Conservation (phyloP, 2,329 filamentous ascomycete genomes). For the Xylariaceae sp. region DNA sequence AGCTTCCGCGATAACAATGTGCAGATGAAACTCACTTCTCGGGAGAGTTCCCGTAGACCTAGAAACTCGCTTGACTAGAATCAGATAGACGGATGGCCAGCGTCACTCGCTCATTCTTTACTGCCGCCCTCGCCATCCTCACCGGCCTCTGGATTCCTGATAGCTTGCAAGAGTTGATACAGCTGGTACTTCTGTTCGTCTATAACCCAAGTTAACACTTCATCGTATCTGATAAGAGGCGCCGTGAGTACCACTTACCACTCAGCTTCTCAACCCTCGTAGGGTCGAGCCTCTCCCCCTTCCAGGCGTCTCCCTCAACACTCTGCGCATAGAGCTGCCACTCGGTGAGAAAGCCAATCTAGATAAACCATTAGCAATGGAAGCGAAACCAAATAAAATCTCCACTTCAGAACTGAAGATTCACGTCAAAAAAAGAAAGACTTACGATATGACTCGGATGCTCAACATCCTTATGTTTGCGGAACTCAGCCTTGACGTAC, state of each 20-base stretch:
- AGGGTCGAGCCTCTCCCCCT: conserved; percentile 76
- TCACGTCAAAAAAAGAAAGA: too few species aligned
- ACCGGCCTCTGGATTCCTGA: conserved; percentile 40
- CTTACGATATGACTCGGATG: conserved; percentile 87
- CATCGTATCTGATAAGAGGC: background rate
- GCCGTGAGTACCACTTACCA: conserved; percentile 51
- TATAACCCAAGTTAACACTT: conserved; percentile 34
- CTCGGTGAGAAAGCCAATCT: conserved; percentile 94
- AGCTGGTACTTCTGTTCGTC: conserved; percentile 91
- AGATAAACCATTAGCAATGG: conserved; percentile 3
- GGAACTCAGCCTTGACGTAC: conserved; percentile 90
- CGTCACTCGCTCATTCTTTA: conserved; percentile 14
- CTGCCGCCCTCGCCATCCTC: conserved; percentile 22
- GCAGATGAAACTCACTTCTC: background rate
- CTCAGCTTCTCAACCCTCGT: conserved; percentile 89
- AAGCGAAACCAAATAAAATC: background rate
- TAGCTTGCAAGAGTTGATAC: conserved; percentile 88
- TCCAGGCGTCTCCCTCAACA: conserved; percentile 82
- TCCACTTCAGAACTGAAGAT: background rate
- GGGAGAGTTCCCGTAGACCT: background rate
- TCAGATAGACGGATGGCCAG: background rate
- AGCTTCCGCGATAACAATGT: background rate
- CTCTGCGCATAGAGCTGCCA: conserved; percentile 96
- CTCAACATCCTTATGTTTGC: conserved; percentile 74
- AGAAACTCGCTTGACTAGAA: background rate